phyloP scores from a whole-genome alignment of 2,329 filamentous ascomycete genomes.

The Daldinia sp. region DNA sequence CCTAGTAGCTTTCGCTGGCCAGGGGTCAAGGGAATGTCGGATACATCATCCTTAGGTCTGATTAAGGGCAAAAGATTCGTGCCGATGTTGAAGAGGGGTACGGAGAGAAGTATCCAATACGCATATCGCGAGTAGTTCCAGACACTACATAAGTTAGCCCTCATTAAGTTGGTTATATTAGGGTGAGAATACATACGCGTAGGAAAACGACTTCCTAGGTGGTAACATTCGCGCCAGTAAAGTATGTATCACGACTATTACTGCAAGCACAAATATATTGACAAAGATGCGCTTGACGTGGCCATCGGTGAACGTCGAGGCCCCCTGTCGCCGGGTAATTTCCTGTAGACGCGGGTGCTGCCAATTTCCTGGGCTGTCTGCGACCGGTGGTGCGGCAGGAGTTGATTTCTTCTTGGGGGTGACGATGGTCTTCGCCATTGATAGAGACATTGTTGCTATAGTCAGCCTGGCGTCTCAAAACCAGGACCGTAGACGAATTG shows the following conservation, averaged over 20 bases:
- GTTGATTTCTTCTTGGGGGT: slow-evolving; percentile 46
- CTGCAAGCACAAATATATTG: slow-evolving; percentile 61
- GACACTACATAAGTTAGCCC: slow-evolving; percentile 34
- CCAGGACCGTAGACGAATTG: background rate
- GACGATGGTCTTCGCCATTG: slow-evolving; percentile 50
- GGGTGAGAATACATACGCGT: slow-evolving; percentile 33
- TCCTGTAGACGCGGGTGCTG: slow-evolving; percentile 88
- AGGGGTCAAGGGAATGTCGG: slow-evolving; percentile 91
- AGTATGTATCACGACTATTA: slow-evolving; percentile 42
- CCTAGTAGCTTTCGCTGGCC: slow-evolving; percentile 86
- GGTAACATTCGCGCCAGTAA: slow-evolving; percentile 36
- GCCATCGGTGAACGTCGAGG: slow-evolving; percentile 78
- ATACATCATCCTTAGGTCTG: slow-evolving; percentile 76
- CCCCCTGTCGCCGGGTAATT: slow-evolving; percentile 82
- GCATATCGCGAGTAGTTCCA: slow-evolving; percentile 53
- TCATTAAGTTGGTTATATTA: slow-evolving; percentile 9
- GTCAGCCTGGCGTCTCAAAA: background rate
- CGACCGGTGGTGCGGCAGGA: slow-evolving; percentile 42
- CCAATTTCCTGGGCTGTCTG: slow-evolving; percentile 81
- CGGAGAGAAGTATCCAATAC: slow-evolving; percentile 59
- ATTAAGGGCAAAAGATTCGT: slow-evolving; percentile 77
- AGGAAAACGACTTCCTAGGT: slow-evolving; percentile 35
- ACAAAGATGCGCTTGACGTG: slow-evolving; percentile 75
- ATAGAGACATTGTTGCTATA: slow-evolving; percentile 45
- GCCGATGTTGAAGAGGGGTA: slow-evolving; percentile 75